Evolutionary conservation across 2,329 filamentous ascomycete genomes (phyloP), one percentile per base, ranked within the genome.

Genomic region (Fusarium caatingaense): DNA sequence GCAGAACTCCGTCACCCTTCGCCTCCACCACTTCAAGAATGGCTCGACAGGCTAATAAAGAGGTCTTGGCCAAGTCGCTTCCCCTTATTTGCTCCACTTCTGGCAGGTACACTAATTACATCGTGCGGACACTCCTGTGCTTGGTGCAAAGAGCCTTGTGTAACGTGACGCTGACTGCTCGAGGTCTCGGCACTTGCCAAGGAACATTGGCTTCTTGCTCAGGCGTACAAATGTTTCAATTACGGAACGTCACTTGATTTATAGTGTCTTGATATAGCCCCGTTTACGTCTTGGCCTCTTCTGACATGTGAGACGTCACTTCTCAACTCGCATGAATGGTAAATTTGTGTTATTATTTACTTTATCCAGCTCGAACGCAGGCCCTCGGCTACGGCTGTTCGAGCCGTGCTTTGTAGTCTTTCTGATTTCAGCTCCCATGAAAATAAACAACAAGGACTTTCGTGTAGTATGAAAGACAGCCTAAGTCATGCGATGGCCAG

Each of bases 391-490:
- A 6, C 18, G 6, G 11, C 6, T 37, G 6, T 37, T 3, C 18
- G 18, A n/a, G 18, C 18, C 10, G 18, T 11, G 10, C 18, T 37
- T 37, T 3, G 34, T 12, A 8, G 10, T n/a, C 10, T n/a, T 18
- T n/a, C 34, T 12, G 1, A 34, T 6, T 2, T 6, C 1, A 16
- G 32, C 9, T 37, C 9, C 18, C 10, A n/a, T n/a, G 4, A 2
- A n/a, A n/a, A 37, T n/a, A n/a, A n/a, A 12, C 18, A n/a, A 11
- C 5, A 12, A n/a, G 10, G 10, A 12, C 6, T 11, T 4, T 11
- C 6, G 6, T 37, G 18, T 7, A 11, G 34, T 37, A 37, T 10
- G 6, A 37, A 6, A 37, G 18, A 12, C 18, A n/a, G n/a, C 10
- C 6, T 11, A 12, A 37, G 18, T 37, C 18, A n/a, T 6, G 3